phyloP scores from a whole-genome alignment of 148 eudicot species.

The Polygonum maritimum region DNA sequence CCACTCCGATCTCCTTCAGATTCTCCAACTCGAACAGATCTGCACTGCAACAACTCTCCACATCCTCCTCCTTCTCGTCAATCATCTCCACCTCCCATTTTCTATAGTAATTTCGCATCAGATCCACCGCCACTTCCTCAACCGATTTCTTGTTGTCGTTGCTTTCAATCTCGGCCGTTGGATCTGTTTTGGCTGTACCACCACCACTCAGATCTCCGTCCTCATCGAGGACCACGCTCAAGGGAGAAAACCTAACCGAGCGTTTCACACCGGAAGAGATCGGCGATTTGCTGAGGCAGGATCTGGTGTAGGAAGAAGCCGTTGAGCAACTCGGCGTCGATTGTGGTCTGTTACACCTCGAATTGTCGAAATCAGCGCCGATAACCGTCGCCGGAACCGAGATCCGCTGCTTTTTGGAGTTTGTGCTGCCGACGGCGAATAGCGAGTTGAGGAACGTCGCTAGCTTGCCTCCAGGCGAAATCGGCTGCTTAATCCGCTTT shows the following conservation, averaged over 20 bases:
- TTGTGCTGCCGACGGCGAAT: constrained; percentile 25
- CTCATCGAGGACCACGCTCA: constrained; percentile 22
- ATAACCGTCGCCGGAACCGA: neutral
- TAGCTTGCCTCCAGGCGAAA: constrained; percentile 72
- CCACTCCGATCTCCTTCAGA: constrained; percentile 36
- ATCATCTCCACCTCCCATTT: constrained; percentile 11
- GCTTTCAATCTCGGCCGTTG: neutral
- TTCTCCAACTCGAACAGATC: constrained; percentile 80
- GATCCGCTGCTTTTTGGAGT: constrained; percentile 31
- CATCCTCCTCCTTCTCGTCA: constrained; percentile 23
- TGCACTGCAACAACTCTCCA: constrained; percentile 51
- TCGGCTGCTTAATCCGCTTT: constrained; percentile 76
- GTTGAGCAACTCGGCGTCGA: constrained; percentile 26
- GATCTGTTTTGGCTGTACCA: neutral
- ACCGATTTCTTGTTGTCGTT: constrained; percentile 37
- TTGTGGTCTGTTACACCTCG: constrained; percentile 10
- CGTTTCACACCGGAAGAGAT: constrained; percentile 23
- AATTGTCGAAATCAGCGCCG: neutral
- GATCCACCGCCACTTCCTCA: constrained; percentile 51
- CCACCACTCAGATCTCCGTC: neutral
- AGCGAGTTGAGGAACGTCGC: constrained; percentile 65
- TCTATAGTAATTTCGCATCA: constrained; percentile 49
- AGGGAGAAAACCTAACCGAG: constrained; percentile 36
- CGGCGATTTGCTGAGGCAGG: constrained; percentile 48
- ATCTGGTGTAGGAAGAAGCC: constrained; percentile 44